Evolutionary conservation across 768 basidiomycete species (phyloP).

Genomic region (Termitomyces sp.): DNA sequence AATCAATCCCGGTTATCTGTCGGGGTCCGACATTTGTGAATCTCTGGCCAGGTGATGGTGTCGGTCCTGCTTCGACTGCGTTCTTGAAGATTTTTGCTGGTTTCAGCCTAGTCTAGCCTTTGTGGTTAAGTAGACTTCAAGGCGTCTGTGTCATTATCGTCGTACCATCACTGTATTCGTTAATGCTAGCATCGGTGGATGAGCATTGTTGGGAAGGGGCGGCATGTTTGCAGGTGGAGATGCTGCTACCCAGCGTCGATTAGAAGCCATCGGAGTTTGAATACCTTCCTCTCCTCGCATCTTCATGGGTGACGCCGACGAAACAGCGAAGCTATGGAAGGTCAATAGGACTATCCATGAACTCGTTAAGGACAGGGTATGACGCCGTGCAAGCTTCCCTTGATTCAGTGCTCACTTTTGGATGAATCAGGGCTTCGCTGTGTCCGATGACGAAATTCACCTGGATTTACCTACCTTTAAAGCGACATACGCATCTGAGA

Average conservation of each 20-base stretch:
- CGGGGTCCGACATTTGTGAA: constrained; percentile 44
- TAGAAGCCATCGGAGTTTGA: constrained; percentile 47
- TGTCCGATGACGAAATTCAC: constrained; percentile 90
- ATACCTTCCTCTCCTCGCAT: constrained; percentile 26
- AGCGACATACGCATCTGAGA: constrained; percentile 60
- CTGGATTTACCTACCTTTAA: constrained; percentile 83
- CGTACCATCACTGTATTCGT: constrained; percentile 47
- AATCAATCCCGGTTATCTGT: constrained; percentile 84
- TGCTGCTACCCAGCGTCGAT: not conserved
- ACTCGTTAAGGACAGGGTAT: constrained; percentile 91
- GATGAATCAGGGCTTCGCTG: constrained; percentile 74
- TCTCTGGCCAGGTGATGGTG: constrained; percentile 36
- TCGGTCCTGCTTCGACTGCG: constrained; percentile 59
- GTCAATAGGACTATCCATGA: constrained; percentile 96
- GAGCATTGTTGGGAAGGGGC: constrained; percentile 27
- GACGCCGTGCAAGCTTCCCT: constrained; percentile 7
- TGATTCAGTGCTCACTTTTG: constrained; percentile 18
- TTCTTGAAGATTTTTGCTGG: constrained; percentile 85
- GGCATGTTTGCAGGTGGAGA: constrained; percentile 25
- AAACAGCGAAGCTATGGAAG: constrained; percentile 89
- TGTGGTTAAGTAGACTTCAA: constrained; percentile 5
- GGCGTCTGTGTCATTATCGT: constrained; percentile 3
- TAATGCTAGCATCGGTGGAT: constrained; percentile 36
- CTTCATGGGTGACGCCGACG: constrained; percentile 68
- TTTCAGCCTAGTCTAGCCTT: constrained; percentile 63